Evolutionary conservation across 371 early-diverging fungal genomes (phyloP), one percentile per base, ranked within the genome.

Genomic region (Mucor plumbeus): DNA sequence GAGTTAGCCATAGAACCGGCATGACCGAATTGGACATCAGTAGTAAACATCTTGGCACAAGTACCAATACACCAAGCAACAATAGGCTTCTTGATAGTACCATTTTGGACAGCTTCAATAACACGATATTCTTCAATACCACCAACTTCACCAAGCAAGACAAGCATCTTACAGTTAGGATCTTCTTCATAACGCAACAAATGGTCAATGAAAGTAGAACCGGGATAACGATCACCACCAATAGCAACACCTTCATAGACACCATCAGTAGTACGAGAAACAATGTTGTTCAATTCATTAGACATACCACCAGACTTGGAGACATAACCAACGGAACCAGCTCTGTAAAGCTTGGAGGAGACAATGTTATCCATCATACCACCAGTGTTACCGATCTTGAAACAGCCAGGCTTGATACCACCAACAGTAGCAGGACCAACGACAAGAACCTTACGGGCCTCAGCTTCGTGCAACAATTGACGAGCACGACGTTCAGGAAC

Each of bases 281-380:
- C 91, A 70, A 98, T 97, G 88, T 97, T 98, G 91, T 98, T 98
- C 70, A 98, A 84, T 80, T 98, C 99, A 86, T 98, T 98, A 69
- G 97, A 97, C 99, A 98, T 98, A 78, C 99, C 99, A 80, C 99
- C 99, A 38, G 94, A 94, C 89, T 98, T 98, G 81, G 94, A 94
- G 55, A 98, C 98, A 74, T 98, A 98, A 35, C 94, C 97, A 34
- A 98, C 96, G 1, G 97, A 96, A 34, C 99, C 99, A 50, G 96
- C 81, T 53, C 97, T 92, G 86, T 98, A 97, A 72, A 98, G 88
- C 83, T 95, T 95, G 81, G 95, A 95, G 15, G 95, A 84, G 33
- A 96, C 97, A 83, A 98, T 97, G 88, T 98, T 98, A 82, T 98
- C 99, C 96, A 98, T 98, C 99, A 98, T 98, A 74, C 99, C 99